phyloP scores from a whole-genome alignment of 2,329 filamentous ascomycete species.

The Rachicladosporium sp. region DNA sequence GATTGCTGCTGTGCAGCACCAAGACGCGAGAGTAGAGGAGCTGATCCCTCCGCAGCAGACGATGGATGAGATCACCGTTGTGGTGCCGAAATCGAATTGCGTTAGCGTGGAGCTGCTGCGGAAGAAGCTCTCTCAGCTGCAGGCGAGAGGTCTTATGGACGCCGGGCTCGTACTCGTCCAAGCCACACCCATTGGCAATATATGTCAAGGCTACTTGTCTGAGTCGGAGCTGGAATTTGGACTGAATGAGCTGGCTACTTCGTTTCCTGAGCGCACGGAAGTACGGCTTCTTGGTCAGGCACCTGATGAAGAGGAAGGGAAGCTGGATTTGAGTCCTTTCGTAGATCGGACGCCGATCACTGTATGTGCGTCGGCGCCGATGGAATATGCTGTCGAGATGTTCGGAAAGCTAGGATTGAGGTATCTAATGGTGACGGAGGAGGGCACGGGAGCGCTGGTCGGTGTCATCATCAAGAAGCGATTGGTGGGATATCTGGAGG shows the following conservation, averaged over 20 bases:
- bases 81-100: constrained; percentile 32
- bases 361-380: constrained; percentile 39
- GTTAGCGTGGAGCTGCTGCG: constrained; percentile 31
- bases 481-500: constrained; percentile 41
- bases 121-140: constrained; percentile 36
- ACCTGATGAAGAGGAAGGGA: constrained; percentile 16
- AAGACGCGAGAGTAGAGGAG: constrained; percentile 30
- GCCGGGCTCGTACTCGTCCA: constrained; percentile 46
- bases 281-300: constrained; percentile 29
- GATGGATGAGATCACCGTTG: constrained; percentile 44
- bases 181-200: constrained; percentile 18
- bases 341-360: constrained; percentile 43
- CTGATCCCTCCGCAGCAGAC: constrained; percentile 42
- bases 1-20: constrained; percentile 29
- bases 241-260: constrained; percentile 25
- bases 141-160: constrained; percentile 42
- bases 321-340: constrained; percentile 36
- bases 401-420: constrained; percentile 46
- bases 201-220: constrained; percentile 44
- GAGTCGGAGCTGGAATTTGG: constrained; percentile 43
- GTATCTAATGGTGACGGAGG: constrained; percentile 41
- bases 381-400: constrained; percentile 49
- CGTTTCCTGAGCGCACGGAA: constrained; percentile 22
- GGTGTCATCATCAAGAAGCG: constrained; percentile 49
- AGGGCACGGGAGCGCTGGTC: constrained; percentile 37